phyloP scores from a whole-genome alignment of 1,139 yeast species.

The Magnusiomyces paraingens region DNA sequence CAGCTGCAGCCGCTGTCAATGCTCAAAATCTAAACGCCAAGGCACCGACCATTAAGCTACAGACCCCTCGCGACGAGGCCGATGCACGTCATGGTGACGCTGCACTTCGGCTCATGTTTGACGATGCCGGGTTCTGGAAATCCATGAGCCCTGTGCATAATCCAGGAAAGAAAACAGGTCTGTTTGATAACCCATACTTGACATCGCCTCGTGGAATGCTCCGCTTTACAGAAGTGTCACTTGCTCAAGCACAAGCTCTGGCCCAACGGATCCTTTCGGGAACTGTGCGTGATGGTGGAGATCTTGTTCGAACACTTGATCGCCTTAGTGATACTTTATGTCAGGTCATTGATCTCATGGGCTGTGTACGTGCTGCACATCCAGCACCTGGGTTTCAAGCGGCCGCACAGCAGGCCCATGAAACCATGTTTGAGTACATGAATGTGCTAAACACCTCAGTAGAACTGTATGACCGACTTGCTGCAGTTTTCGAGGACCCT shows the following conservation, averaged over 20 bases:
- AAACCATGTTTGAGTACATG: slow-evolving; percentile 89
- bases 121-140: slow-evolving; percentile 13
- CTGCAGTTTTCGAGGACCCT: slow-evolving; percentile 45
- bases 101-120: slow-evolving; percentile 13
- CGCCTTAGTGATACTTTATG: slow-evolving; percentile 83
- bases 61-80: neutral
- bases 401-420: slow-evolving; percentile 87
- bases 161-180: slow-evolving; percentile 41
- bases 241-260: slow-evolving; percentile 54
- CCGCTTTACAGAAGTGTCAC: slow-evolving; percentile 58
- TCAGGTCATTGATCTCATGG: slow-evolving; percentile 90
- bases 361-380: slow-evolving; percentile 83
- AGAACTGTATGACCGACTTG: slow-evolving; percentile 56
- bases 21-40: slow-evolving; percentile 3
- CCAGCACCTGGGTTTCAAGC: slow-evolving; percentile 61
- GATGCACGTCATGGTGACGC: slow-evolving; percentile 9
- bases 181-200: slow-evolving; percentile 66
- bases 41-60: no score
- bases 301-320: slow-evolving; percentile 57
- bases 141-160: neutral
- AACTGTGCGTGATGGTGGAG: slow-evolving; percentile 40
- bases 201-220: slow-evolving; percentile 64
- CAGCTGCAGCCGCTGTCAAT: neutral
- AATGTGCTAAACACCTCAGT: slow-evolving; percentile 83
- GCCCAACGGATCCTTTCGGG: slow-evolving; percentile 46